Evolutionary conservation across 2,329 filamentous ascomycete species (phyloP).

Genomic region (Colletotrichum eremochloae): DNA sequence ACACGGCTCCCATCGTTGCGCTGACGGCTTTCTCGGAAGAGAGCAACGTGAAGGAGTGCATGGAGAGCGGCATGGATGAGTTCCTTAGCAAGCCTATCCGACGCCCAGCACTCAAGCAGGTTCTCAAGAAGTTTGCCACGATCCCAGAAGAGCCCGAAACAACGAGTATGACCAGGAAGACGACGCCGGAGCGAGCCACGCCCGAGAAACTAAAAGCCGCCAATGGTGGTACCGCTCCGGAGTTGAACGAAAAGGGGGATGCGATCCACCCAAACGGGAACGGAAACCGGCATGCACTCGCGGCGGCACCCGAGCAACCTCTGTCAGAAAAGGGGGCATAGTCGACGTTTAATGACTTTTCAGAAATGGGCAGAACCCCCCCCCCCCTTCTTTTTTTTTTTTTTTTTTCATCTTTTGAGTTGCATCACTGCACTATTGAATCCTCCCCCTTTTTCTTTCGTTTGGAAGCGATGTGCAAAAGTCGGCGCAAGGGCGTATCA

Average conservation of each 20-base stretch:
- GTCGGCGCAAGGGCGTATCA: slow-evolving; percentile 33
- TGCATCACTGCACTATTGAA: slow-evolving; percentile 24
- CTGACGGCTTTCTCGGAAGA: slow-evolving; percentile 92
- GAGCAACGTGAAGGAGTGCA: slow-evolving; percentile 86
- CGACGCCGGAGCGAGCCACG: slow-evolving; percentile 45
- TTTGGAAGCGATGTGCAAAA: slow-evolving; percentile 38
- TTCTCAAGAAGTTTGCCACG: slow-evolving; percentile 85
- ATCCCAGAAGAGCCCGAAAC: slow-evolving; percentile 78
- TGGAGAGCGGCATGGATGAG: slow-evolving; percentile 93
- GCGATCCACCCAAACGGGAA: slow-evolving; percentile 16
- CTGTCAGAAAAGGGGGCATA: slow-evolving; percentile 32
- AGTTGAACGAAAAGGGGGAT: slow-evolving; percentile 29
- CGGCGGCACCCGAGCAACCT: slow-evolving; percentile 11
- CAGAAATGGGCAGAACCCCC: slow-evolving; percentile 3
- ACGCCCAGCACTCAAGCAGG: slow-evolving; percentile 86
- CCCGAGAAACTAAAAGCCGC: slow-evolving; percentile 44
- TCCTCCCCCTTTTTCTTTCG: slow-evolving; percentile 24
- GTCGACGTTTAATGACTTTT: slow-evolving; percentile 21
- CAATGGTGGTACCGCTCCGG: slow-evolving; percentile 10
- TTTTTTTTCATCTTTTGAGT: not conserved
- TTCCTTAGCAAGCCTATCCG: slow-evolving; percentile 85
- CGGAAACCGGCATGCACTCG: slow-evolving; percentile 23
- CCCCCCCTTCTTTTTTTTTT: not conserved
- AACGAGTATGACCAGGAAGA: slow-evolving; percentile 51
- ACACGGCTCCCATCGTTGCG: slow-evolving; percentile 88